phyloP scores from a whole-genome alignment of 2,329 filamentous ascomycete species.

The Paraphoma chrysanthemicola region DNA sequence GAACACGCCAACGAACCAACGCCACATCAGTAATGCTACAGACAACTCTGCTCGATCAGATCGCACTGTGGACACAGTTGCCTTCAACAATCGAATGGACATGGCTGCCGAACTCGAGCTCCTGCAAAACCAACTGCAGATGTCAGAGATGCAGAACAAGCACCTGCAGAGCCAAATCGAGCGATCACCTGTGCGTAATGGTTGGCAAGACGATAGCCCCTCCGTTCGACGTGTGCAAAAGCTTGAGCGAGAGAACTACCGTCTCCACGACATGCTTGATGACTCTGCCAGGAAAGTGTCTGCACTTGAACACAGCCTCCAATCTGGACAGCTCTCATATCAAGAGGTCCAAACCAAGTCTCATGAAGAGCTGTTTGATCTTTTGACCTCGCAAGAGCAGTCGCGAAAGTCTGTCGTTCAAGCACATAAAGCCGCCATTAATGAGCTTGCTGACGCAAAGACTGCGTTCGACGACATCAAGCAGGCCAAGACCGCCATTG shows the following conservation, averaged over 20 bases:
- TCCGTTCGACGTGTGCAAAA: constrained; percentile 84
- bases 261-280: constrained; percentile 92
- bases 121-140: constrained; percentile 90
- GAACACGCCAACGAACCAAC: constrained; percentile 76
- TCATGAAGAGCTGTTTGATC: constrained; percentile 90
- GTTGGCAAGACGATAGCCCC: constrained; percentile 75
- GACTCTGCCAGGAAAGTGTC: constrained; percentile 94
- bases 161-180: constrained; percentile 90
- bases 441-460: constrained; percentile 86
- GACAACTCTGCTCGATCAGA: constrained; percentile 85
- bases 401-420: constrained; percentile 82
- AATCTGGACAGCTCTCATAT: constrained; percentile 84
- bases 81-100: constrained; percentile 89
- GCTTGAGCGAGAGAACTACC: constrained; percentile 88
- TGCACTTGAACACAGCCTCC: constrained; percentile 83
- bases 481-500: constrained; percentile 77
- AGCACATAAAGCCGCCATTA: constrained; percentile 83
- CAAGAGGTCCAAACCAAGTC: constrained; percentile 92
- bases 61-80: constrained; percentile 80
- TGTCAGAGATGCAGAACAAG: constrained; percentile 93
- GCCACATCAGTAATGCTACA: constrained; percentile 69
- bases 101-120: constrained; percentile 89
- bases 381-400: constrained; percentile 92
- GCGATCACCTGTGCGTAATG: constrained; percentile 68
- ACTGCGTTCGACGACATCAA: constrained; percentile 86